These are phyloP conservation scores for Trypanosoma boissoni DNA, from an alignment of 208 protist species.

Conservation along the genomic window DNA sequence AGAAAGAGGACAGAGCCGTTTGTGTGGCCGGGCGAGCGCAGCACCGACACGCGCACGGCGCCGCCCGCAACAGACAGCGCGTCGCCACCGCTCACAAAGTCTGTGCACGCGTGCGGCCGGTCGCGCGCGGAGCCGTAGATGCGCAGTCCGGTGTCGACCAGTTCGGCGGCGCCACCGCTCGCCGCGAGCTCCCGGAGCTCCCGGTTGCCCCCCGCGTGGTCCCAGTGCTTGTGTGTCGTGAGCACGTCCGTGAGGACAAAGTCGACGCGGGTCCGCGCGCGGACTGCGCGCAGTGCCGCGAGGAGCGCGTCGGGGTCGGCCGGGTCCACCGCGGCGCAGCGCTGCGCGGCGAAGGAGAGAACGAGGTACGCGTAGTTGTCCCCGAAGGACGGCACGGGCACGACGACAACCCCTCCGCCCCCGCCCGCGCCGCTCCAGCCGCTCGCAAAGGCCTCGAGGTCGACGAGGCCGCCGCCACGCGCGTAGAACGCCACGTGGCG, in stretches of 20 bases:
- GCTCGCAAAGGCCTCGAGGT: constrained; percentile 12
- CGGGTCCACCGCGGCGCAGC: constrained; percentile 71
- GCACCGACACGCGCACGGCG: constrained; percentile 40
- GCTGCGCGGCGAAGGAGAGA: constrained; percentile 44
- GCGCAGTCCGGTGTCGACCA: constrained; percentile 23
- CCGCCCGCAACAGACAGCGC: constrained; percentile 49
- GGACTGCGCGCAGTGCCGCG: constrained; percentile 37
- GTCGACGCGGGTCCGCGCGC: constrained; percentile 18
- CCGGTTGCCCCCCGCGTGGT: constrained; percentile 93
- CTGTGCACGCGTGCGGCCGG: constrained; percentile 47
- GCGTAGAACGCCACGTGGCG: constrained; percentile 18
- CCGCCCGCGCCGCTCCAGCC: background rate
- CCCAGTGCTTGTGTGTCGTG: constrained; percentile 96
- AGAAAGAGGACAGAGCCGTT: constrained; percentile 74
- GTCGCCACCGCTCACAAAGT: constrained; percentile 46
- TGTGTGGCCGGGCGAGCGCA: constrained; percentile 82
- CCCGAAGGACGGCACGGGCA: constrained; percentile 74
- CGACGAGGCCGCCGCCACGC: constrained; percentile 27
- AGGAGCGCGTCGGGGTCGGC: constrained; percentile 64
- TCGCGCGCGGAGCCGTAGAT: constrained; percentile 78
- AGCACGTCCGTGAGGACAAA: constrained; percentile 79
- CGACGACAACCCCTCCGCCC: constrained; percentile 32
- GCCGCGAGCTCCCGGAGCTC: constrained; percentile 34
- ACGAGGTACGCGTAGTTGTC: constrained; percentile 94
- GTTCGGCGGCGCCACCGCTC: background rate